Evolutionary conservation across 23 red algal genomes (phyloP).

Genomic region (Porphyridium purpureum): DNA sequence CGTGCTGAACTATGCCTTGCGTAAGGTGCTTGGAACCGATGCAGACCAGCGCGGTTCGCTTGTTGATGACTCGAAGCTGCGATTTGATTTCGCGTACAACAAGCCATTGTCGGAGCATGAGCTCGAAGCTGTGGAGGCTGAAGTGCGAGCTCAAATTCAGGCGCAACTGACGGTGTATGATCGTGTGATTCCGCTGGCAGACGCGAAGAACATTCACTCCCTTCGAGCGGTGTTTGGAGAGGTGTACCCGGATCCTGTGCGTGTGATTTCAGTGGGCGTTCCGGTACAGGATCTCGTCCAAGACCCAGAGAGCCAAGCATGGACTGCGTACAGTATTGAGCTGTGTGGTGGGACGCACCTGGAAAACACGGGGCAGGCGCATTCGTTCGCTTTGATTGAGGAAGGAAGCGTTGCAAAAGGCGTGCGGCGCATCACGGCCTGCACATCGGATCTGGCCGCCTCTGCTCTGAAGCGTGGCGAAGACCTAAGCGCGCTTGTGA

Average conservation of each 20-base stretch:
- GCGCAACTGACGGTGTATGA: constrained; percentile 46
- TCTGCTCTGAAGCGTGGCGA: constrained; percentile 19
- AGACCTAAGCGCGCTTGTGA: constrained; percentile 13
- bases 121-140: constrained; percentile 38
- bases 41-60: constrained; percentile 79
- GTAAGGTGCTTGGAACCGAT: constrained; percentile 56
- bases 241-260: constrained; percentile 88
- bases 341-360: constrained; percentile 97
- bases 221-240: constrained; percentile 93
- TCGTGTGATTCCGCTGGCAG: constrained; percentile 27
- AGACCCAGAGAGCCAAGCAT: constrained; percentile 52
- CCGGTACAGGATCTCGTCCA: constrained; percentile 62
- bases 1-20: constrained; percentile 85
- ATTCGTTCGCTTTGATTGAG: constrained; percentile 58
- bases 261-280: constrained; percentile 71
- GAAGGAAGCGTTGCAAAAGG: constrained; percentile 66
- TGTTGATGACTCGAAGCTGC: constrained; percentile 84
- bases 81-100: constrained; percentile 89
- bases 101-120: constrained; percentile 33
- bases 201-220: constrained; percentile 50
- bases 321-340: constrained; percentile 51
- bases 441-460: constrained; percentile 50
- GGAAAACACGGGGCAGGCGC: constrained; percentile 61
- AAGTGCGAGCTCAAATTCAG: constrained; percentile 16
- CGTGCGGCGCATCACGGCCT: constrained; percentile 63